Evolutionary conservation across 805 yeast genomes (phyloP).

Genomic region (Yarrowia keelungensis): DNA sequence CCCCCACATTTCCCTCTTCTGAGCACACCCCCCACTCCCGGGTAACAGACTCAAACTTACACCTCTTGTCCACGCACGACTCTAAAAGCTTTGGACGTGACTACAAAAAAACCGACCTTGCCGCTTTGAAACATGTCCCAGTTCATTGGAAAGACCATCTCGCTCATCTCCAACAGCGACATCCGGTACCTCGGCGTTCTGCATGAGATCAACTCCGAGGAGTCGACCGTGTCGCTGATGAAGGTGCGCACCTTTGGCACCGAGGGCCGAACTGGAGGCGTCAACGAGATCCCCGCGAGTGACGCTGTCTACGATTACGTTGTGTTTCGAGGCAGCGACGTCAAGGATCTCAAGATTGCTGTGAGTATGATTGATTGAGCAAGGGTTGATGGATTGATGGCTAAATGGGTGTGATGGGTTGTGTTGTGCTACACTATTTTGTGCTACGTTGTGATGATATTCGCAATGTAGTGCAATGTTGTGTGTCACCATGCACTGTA

Average conservation of each 20-base stretch:
- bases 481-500: too few relatives aligned
- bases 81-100: background rate
- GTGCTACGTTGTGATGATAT: too few relatives aligned
- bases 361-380: constrained; percentile 58
- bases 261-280: constrained; percentile 81
- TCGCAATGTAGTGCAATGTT: background rate
- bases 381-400: background rate
- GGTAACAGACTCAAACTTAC: constrained; percentile 31
- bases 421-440: too few relatives aligned
- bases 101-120: background rate
- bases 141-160: constrained; percentile 88
- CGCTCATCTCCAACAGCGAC: constrained; percentile 77
- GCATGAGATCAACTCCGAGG: constrained; percentile 86
- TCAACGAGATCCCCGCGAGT: constrained; percentile 74
- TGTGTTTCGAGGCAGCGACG: constrained; percentile 89
- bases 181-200: constrained; percentile 89
- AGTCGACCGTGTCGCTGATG: constrained; percentile 83
- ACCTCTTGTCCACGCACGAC: background rate
- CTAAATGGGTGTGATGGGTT: background rate
- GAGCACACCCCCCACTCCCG: background rate
- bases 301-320: constrained; percentile 73
- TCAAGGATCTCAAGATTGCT: constrained; percentile 83
- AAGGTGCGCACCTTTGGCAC: constrained; percentile 87
- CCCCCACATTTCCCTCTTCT: too few relatives aligned
- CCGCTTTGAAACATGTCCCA: constrained; percentile 69